Percentiles rank a stretch among this genome's conserved stretches.
These are phyloP conservation scores for Hypoxylon sp. DNA, from an alignment of 2,329 filamentous ascomycete genomes.

Conservation along the genomic window DNA sequence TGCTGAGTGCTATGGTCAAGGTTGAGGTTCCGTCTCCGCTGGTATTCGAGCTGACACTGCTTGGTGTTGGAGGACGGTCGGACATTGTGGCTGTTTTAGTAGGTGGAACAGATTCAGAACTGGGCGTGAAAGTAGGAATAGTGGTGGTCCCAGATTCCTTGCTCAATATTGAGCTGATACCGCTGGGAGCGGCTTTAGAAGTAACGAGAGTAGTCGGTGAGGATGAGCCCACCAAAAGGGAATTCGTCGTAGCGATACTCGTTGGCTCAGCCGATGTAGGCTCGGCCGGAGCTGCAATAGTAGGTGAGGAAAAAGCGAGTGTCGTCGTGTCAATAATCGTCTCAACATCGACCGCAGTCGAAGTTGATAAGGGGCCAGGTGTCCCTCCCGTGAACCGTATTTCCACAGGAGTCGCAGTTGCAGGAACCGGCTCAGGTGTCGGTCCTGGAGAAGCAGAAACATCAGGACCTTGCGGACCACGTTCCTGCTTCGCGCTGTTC, in stretches of 20 bases:
- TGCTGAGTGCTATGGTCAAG: constrained; percentile 65
- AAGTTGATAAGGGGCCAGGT: constrained; percentile 3
- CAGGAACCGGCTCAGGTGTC: constrained; percentile 24
- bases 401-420: constrained; percentile 15
- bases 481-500: constrained; percentile 29
- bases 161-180: constrained; percentile 22
- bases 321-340: constrained; percentile 25
- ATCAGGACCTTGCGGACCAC: constrained; percentile 25
- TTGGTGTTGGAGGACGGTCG: constrained; percentile 20
- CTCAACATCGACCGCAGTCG: constrained; percentile 18
- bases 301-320: constrained; percentile 31
- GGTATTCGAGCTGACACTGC: constrained; percentile 25
- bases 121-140: constrained; percentile 9
- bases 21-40: constrained; percentile 53
- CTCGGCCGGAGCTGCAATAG: constrained; percentile 23
- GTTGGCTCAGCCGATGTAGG: constrained; percentile 26
- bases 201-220: constrained; percentile 36
- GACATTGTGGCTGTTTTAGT: constrained; percentile 34
- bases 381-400: constrained; percentile 11
- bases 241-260: constrained; percentile 34
- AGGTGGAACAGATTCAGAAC: constrained; percentile 15
- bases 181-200: constrained; percentile 21
- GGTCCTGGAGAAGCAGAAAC: constrained; percentile 20
- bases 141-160: constrained; percentile 16
- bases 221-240: constrained; percentile 17